Conservation (phyloP, 208 protist genomes). For the Trypanosoma cruzi region DNA sequence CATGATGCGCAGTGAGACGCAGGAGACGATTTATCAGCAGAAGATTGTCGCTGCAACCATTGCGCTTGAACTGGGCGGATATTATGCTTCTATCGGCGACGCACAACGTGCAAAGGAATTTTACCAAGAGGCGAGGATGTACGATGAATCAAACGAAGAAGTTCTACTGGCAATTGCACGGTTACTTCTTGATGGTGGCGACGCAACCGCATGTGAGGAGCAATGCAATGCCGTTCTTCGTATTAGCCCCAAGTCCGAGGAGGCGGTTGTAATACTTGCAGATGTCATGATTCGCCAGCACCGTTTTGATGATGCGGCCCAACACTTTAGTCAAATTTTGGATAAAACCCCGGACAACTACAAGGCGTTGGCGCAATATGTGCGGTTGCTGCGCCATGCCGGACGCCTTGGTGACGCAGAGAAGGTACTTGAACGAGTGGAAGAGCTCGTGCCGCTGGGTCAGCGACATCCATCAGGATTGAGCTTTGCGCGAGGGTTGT, state of each 20-base stretch:
- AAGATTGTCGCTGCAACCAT: slow-evolving; percentile 73
- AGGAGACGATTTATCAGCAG: slow-evolving; percentile 84
- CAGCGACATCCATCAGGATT: slow-evolving; percentile 72
- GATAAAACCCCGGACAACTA: slow-evolving; percentile 87
- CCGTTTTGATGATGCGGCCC: slow-evolving; percentile 84
- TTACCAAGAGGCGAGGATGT: slow-evolving; percentile 87
- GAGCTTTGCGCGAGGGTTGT: slow-evolving; percentile 87
- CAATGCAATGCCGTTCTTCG: slow-evolving; percentile 89
- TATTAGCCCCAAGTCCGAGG: slow-evolving; percentile 83
- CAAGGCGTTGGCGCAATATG: slow-evolving; percentile 87
- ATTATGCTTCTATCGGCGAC: slow-evolving; percentile 37
- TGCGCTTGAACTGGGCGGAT: slow-evolving; percentile 73
- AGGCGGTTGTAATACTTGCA: slow-evolving; percentile 93
- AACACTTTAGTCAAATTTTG: slow-evolving; percentile 90
- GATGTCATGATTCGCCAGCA: slow-evolving; percentile 89
- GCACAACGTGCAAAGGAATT: slow-evolving; percentile 60
- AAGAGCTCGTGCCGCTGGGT: slow-evolving; percentile 31
- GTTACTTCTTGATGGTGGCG: slow-evolving; percentile 70
- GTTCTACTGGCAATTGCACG: slow-evolving; percentile 81
- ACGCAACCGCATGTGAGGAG: slow-evolving; percentile 88
- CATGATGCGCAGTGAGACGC: slow-evolving; percentile 76
- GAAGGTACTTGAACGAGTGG: slow-evolving; percentile 50
- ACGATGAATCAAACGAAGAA: slow-evolving; percentile 78
- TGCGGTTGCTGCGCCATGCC: slow-evolving; percentile 79
- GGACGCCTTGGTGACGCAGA: slow-evolving; percentile 76